These are phyloP conservation scores for Rhodomyrtus tomentosa DNA, from an alignment of 345 rosid species.

Conservation along the genomic window DNA sequence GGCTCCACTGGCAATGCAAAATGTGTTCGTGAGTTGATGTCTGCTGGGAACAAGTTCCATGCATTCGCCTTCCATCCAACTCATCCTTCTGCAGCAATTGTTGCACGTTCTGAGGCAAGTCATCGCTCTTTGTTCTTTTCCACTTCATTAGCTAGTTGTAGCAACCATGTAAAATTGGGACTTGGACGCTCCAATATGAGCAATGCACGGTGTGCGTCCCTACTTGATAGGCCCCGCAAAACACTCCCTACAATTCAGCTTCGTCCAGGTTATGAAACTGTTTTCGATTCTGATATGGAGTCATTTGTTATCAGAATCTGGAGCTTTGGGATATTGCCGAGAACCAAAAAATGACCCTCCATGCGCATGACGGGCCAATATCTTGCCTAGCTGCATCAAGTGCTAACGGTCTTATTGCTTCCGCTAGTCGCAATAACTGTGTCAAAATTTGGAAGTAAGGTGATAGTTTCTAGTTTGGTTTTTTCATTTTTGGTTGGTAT, in stretches of 20 bases:
- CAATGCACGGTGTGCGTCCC: not conserved
- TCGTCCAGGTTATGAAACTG: not conserved
- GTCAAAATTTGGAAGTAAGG: constrained; percentile 47
- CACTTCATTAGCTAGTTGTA: not conserved
- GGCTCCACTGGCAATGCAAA: constrained; percentile 16
- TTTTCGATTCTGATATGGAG: not conserved
- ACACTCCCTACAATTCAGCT: not conserved
- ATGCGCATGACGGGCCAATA: constrained; percentile 27
- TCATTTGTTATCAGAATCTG: constrained; percentile 18
- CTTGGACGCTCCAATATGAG: not conserved
- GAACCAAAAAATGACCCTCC: constrained; percentile 20
- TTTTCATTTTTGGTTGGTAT: not conserved
- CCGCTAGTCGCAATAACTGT: constrained; percentile 30
- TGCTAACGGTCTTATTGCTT: constrained; percentile 26
- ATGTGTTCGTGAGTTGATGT: not conserved
- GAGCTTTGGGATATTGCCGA: constrained; percentile 40
- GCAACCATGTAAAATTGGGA: not conserved
- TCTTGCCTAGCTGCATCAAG: constrained; percentile 35
- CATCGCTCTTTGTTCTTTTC: not conserved
- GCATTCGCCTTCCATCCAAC: constrained; percentile 20
- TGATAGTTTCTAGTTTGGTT: not conserved
- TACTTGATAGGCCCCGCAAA: not conserved
- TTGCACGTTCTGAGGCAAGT: constrained; percentile 54
- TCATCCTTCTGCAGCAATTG: constrained; percentile 29
- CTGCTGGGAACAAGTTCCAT: constrained; percentile 20